These are phyloP conservation scores for Fistulifera solaris DNA, from an alignment of 108 stramenopile species.

Conservation along the genomic window DNA sequence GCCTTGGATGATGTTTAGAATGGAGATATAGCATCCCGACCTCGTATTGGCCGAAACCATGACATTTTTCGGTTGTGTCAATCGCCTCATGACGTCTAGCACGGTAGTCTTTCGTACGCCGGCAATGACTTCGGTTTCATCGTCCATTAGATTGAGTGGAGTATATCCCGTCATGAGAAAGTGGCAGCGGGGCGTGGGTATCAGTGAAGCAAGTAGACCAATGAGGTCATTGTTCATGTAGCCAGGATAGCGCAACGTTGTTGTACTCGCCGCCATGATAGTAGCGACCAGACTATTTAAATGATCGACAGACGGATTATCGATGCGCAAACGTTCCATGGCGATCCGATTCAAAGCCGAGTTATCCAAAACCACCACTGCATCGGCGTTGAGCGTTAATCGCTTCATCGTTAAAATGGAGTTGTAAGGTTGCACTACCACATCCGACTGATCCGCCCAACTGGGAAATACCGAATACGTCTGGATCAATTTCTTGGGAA, in stretches of 20 bases:
- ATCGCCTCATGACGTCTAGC: constrained; percentile 97
- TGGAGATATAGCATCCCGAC: constrained; percentile 93
- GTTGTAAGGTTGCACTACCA: constrained; percentile 99
- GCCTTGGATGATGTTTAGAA: constrained; percentile 98
- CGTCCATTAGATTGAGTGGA: constrained; percentile 52
- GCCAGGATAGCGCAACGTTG: constrained; percentile 96
- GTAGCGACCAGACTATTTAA: constrained; percentile 95
- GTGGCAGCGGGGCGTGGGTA: constrained; percentile 98
- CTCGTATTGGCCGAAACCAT: constrained; percentile 95
- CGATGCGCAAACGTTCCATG: constrained; percentile 83
- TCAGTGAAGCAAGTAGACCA: constrained; percentile 90
- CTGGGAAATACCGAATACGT: constrained; percentile 99
- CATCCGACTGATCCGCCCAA: constrained; percentile 89
- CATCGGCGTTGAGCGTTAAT: constrained; percentile 95
- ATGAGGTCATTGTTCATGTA: constrained; percentile 99
- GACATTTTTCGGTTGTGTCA: constrained; percentile 97
- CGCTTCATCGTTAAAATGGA: constrained; percentile 93
- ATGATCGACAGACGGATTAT: constrained; percentile 94
- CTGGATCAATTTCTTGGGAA: constrained; percentile 97
- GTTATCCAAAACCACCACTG: constrained; percentile 95
- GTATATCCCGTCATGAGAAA: constrained; percentile 99
- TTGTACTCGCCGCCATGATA: constrained; percentile 98
- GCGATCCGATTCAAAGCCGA: constrained; percentile 95
- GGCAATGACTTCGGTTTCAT: constrained; percentile 2
- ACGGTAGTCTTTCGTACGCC: constrained; percentile 97